Evolutionary conservation across 768 basidiomycete species (phyloP), one percentile per base, ranked within the genome.

Genomic region (Leccinum broughii): DNA sequence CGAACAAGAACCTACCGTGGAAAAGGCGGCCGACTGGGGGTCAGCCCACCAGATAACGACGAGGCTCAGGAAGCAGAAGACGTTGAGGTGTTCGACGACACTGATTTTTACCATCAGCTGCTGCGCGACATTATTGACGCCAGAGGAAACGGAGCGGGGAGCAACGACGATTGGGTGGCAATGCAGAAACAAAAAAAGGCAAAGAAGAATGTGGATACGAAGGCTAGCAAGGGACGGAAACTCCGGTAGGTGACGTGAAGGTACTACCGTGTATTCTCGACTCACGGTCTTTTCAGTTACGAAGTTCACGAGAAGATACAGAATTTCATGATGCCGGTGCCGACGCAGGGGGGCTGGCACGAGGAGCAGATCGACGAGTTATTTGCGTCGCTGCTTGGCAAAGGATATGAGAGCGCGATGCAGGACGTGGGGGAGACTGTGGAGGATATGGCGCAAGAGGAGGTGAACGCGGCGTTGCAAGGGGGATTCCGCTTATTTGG

Each of bases 341-440:
- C 85, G 7, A 64, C 65, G 20, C 72, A 76, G 35, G 86, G 85
- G 30, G 82, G 77, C 57, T 99, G 97, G 97, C 93, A 96, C 64
- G 94, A 98, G 61, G 93, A 94, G 69, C 97, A 98, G 77, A 83
- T 95, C 56, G 95, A 99, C 69, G 96, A 98, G 72, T 75, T 98
- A 56, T 98, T 99, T 75, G 82, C 86, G 26, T 93, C 91, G 30
- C 74, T 99, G 49, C 80, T 98, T 32, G 95, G 95, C 1, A 87
- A 81, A 70, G 88, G 88, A 8, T 86, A 84, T 57, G 83, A 85
- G 66, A 69, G 70, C 52, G 70, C 75, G 14, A 66, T 68, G 62
- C 64, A 58, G 50, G 64, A 56, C 53, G 66, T 56, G 50, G 69
- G 67, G n/a, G 61, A 75, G 53, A 75, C 76, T 39, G 71, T 64